Percentiles rank a stretch among this genome's conserved stretches.
phyloP scores from a whole-genome alignment of 345 rosid genomes.

The Melastoma malabathricum region DNA sequence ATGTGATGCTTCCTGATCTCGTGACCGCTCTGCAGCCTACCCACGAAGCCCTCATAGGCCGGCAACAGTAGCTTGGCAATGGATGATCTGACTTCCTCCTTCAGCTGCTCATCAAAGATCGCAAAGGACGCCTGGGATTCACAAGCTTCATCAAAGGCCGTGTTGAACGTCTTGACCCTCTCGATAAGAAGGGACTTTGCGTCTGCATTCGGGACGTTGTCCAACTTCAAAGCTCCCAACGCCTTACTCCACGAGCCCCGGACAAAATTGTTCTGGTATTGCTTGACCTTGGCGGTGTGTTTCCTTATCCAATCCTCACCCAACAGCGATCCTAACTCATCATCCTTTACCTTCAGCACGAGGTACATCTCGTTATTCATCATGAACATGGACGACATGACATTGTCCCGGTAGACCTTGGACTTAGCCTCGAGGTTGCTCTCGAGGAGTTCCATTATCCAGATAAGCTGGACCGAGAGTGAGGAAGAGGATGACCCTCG shows the following conservation, averaged over 20 bases:
- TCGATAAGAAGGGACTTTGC: conserved; percentile 42
- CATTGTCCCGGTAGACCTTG: conserved; percentile 56
- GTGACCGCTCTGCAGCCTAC: conserved; percentile 37
- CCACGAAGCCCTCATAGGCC: conserved; percentile 42
- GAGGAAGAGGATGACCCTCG: conserved; percentile 26
- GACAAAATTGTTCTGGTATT: conserved; percentile 40
- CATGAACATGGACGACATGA: conserved; percentile 53
- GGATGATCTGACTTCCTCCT: conserved; percentile 40
- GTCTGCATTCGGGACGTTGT: conserved; percentile 17
- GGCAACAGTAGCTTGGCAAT: conserved; percentile 39
- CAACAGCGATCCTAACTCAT: conserved; percentile 50
- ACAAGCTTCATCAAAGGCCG: conserved; percentile 37
- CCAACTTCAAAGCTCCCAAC: conserved; percentile 41
- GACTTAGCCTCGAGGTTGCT: conserved; percentile 80
- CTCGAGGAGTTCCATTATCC: conserved; percentile 93
- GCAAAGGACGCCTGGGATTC: conserved; percentile 44
- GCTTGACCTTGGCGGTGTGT: conserved; percentile 60
- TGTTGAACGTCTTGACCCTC: conserved; percentile 46
- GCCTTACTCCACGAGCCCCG: conserved; percentile 68
- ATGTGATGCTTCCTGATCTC: conserved; percentile 43
- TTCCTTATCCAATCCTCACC: conserved; percentile 85
- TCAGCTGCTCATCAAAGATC: conserved; percentile 55
- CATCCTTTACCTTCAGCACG: conserved; percentile 69
- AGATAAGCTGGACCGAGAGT: conserved; percentile 54
- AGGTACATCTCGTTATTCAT: conserved; percentile 84